A percentile compares a stretch with the other conserved stretches of the same genome.
These are phyloP conservation scores for Penicillium sp. DNA, from an alignment of 2,329 filamentous ascomycete species.

Conservation along the genomic window DNA sequence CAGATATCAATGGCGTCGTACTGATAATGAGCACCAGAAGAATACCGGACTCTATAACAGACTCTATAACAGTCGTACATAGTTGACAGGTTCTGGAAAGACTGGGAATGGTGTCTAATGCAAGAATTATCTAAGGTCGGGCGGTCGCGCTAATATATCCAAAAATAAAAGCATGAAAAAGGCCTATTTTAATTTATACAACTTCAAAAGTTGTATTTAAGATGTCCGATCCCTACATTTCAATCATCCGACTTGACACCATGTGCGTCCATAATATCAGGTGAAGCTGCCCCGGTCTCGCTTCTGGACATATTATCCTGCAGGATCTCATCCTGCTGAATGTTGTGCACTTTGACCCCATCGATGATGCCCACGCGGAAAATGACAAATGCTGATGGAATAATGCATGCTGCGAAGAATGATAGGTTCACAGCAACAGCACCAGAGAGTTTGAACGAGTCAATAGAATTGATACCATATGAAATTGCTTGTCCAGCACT, in stretches of 20 bases:
- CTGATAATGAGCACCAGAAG: too few relatives aligned
- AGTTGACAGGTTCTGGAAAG: too few relatives aligned
- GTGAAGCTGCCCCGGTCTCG: neutral
- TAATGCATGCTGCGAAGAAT: slow-evolving; percentile 5
- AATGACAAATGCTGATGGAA: slow-evolving; percentile 4
- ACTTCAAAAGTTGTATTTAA: too few relatives aligned
- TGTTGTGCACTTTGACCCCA: slow-evolving; percentile 3
- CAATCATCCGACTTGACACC: neutral
- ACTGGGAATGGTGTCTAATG: too few relatives aligned
- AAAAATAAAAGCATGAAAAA: too few relatives aligned
- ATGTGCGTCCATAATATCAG: neutral
- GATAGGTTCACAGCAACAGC: slow-evolving; percentile 5
- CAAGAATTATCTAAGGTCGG: too few relatives aligned
- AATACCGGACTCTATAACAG: too few relatives aligned
- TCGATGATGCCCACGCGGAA: neutral
- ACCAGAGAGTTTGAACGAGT: slow-evolving; percentile 1
- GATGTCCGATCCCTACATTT: too few relatives aligned
- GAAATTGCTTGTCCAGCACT: slow-evolving; percentile 3
- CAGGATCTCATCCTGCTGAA: neutral
- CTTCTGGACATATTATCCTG: neutral
- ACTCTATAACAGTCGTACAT: too few relatives aligned
- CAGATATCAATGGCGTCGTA: too few relatives aligned
- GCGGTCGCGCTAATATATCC: too few relatives aligned
- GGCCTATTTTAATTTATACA: too few relatives aligned
- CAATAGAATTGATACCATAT: slow-evolving; percentile 6